Evolutionary conservation across 2,329 filamentous ascomycete species (phyloP), one percentile per base, ranked within the genome.

Genomic region (Ceratocystis alfenasii): DNA sequence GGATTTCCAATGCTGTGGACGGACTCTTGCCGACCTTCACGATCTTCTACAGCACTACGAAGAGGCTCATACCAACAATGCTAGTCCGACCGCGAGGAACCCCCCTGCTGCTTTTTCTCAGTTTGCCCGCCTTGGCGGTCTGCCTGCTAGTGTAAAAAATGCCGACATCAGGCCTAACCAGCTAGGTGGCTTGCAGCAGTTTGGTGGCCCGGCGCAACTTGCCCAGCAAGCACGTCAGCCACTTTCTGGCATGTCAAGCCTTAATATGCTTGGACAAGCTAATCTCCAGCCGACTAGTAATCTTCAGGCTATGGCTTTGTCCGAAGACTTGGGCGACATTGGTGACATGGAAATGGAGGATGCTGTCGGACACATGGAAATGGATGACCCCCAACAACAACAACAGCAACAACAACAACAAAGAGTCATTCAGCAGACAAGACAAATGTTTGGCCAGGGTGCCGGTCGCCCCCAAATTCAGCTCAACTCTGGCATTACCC

Each of bases 301-400:
- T 65, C 76, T 82, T 66, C 61, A 75, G 33, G 62, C 67, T 25
- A 60, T 67, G 64, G 63, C 65, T 57, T 53, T 69, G 44, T 65
- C 68, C 53, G 76, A 87, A 68, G 88, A 95, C 68, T 85, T 95
- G 79, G 92, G 95, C 72, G 85, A 89, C 20, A 84, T 95, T 36
- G 91, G 90, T 64, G 90, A 95, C 72, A 96, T 97, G 93, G 93
- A 97, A 72, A 89, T 97, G 87, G 93, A 97, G 72, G 91, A 96
- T 71, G 83, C 86, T 6, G 80, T 89, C 62, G 86, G 84, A 3
- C 78, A 80, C 63, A 82, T 87, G 81, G 84, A 87, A 66, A 77
- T 85, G 71, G 81, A 85, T 60, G 81, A 85, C 69, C 82, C 76
- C 70, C 81, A 86, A 63, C 80, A 65, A 45, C 65, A 66, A 36